Evolutionary conservation across 371 early-diverging fungal genomes (phyloP).

Genomic region (Hamiltosporidium magnivora): DNA sequence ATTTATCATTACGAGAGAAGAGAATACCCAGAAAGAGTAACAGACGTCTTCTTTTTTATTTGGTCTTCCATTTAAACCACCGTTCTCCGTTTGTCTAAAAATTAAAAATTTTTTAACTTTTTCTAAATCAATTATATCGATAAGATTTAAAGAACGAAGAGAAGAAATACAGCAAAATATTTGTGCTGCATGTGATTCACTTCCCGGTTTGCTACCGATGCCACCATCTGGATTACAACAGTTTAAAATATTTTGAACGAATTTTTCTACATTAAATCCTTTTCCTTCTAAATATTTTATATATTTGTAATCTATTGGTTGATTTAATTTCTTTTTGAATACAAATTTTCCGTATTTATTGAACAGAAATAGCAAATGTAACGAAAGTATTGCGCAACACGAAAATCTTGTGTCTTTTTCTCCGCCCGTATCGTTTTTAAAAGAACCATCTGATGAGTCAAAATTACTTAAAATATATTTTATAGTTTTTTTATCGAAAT

Average conservation of each 20-base stretch:
- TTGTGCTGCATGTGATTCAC: slow-evolving; percentile 77
- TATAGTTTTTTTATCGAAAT: slow-evolving; percentile 61
- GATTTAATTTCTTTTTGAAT: slow-evolving; percentile 1
- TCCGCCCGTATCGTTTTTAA: slow-evolving; percentile 76
- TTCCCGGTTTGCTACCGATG: slow-evolving; percentile 74
- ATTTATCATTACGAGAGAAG: slow-evolving; percentile 69
- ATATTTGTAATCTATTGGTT: neutral
- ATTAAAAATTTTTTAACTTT: slow-evolving; percentile 75
- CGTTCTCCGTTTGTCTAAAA: slow-evolving; percentile 73
- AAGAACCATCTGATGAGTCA: slow-evolving; percentile 61
- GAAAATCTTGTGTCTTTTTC: slow-evolving; percentile 83
- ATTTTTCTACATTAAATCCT: slow-evolving; percentile 61
- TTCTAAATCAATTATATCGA: slow-evolving; percentile 63
- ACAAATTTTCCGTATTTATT: slow-evolving; percentile 54
- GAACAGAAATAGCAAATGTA: slow-evolving; percentile 61
- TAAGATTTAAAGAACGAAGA: slow-evolving; percentile 64
- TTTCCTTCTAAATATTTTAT: slow-evolving; percentile 37
- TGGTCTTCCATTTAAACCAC: slow-evolving; percentile 88
- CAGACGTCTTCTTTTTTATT: slow-evolving; percentile 92
- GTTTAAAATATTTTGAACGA: slow-evolving; percentile 62
- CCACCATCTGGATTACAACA: slow-evolving; percentile 92
- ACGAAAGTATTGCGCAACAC: slow-evolving; percentile 66
- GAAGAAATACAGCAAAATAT: slow-evolving; percentile 78
- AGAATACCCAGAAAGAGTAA: slow-evolving; percentile 95
- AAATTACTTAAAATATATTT: slow-evolving; percentile 59